Evolutionary conservation across 139 green algal genomes (phyloP).

Genomic region (Pleodorina starrii): DNA sequence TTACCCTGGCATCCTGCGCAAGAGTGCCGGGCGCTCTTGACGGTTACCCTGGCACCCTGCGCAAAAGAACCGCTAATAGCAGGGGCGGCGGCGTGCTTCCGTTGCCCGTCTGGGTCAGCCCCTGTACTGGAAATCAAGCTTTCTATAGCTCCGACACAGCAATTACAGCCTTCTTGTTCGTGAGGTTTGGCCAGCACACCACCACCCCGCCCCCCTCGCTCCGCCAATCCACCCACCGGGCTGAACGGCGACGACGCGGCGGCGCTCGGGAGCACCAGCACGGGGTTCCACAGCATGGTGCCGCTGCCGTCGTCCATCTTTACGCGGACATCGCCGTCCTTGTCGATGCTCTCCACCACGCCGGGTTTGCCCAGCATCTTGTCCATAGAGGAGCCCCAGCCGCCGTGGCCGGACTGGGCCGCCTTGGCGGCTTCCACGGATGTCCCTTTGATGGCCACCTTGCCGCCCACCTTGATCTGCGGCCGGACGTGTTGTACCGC

Average conservation of each 20-base stretch:
- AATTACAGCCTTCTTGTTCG: no score
- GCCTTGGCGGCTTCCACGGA: neutral
- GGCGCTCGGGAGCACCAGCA: neutral
- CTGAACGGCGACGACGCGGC: neutral
- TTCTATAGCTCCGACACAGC: no score
- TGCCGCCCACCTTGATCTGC: constrained; percentile 7
- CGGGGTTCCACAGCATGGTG: neutral
- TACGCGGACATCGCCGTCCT: neutral
- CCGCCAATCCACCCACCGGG: neutral
- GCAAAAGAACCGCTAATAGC: no score
- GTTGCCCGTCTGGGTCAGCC: no score
- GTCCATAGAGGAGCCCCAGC: neutral
- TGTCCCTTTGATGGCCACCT: neutral
- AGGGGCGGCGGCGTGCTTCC: no score
- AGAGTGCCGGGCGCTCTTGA: no score
- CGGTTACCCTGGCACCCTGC: no score
- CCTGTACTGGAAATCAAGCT: no score
- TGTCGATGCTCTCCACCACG: constrained; percentile 7
- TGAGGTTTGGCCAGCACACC: no score
- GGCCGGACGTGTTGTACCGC: no score
- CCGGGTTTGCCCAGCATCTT: constrained; percentile 1
- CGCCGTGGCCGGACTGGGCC: neutral
- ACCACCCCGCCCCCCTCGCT: no score
- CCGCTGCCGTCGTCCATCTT: constrained; percentile 14
- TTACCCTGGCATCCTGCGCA: no score